Conservation (phyloP, 768 basidiomycete species). For the Coprinellus aureogranulatus region DNA sequence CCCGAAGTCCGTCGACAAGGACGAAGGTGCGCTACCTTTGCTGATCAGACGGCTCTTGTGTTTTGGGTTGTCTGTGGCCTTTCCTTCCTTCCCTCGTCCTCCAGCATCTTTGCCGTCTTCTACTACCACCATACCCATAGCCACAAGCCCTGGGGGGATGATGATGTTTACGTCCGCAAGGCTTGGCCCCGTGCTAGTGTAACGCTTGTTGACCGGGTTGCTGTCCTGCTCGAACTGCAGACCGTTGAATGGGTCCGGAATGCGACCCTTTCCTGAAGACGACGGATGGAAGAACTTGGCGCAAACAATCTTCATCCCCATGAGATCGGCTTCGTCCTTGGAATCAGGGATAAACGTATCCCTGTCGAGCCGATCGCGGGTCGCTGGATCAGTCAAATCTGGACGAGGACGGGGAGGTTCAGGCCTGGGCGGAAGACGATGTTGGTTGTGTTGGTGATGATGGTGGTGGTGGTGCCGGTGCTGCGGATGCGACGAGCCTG, state of each 20-base stretch:
- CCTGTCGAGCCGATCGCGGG: neutral
- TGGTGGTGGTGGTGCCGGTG: neutral
- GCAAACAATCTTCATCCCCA: slow-evolving; percentile 38
- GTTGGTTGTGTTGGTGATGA: neutral
- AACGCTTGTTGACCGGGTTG: neutral
- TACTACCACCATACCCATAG: neutral
- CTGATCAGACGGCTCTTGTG: neutral
- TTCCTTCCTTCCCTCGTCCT: neutral
- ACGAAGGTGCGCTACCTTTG: slow-evolving; percentile 3
- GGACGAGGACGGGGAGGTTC: neutral
- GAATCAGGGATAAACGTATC: slow-evolving; percentile 22
- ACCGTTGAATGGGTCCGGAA: slow-evolving; percentile 2
- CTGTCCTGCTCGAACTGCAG: neutral
- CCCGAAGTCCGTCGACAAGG: neutral
- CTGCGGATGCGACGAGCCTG: neutral
- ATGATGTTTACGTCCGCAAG: neutral
- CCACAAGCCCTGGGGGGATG: neutral
- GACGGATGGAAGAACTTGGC: slow-evolving; percentile 33
- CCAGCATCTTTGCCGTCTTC: neutral
- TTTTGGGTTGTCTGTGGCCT: neutral
- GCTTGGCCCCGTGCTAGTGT: slow-evolving; percentile 1
- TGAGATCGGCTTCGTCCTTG: slow-evolving; percentile 25
- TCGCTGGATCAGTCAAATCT: neutral
- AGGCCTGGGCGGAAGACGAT: neutral
- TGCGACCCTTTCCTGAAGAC: slow-evolving; percentile 3